Base-by-base conservation (phyloP, 108 stramenopile species). In the Nannochloropsis granulata region DNA sequence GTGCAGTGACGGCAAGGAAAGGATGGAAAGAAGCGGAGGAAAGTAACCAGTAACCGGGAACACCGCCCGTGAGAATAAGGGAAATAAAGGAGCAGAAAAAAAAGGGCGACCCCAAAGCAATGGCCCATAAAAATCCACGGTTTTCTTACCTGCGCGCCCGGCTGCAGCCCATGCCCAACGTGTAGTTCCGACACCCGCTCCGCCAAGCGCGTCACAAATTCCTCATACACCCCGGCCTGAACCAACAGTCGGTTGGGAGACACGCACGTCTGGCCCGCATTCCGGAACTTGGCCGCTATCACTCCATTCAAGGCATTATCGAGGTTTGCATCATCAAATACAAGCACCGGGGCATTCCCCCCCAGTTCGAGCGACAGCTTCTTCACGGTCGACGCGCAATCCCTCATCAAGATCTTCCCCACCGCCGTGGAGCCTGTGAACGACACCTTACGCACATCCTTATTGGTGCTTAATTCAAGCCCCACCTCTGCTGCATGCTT, bases 341-440 rank as follows among this genome's bases (percentile, higher is more conserved):
- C 85, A 44, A 91, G 85, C 79, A 91, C 79, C 23, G 91, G 91
- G 12, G 89, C 87, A 71, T 91, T 91, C 23, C 91, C 91, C 13
- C 91, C 91, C 44, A 91, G 86, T 85, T 91, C 91, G 89, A 91
- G 84, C 79, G 90, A 89, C 24, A 89, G 82, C 25, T 44, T 86
- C 45, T 90, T 90, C 43, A 91, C 84, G 12, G 88, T 88, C 23
- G 56, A 24, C 23, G 91, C 91, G 2, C 89, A 89, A 11, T 89
- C 89, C 83, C 43, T 80, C 26, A 89, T 83, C 85, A 91, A 85
- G 42, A 81, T 84, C 42, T 87, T 90, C 9, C 91, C 91, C 24
- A 90, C 89, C 24, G 81, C 81, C 12, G 89, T 90, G 23, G 83
- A 84, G 2, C 91, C 91, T 12, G 91, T 91, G 82, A 91, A 91